These are phyloP conservation scores for Russula compacta DNA, from an alignment of 768 basidiomycete genomes.

Conservation along the genomic window DNA sequence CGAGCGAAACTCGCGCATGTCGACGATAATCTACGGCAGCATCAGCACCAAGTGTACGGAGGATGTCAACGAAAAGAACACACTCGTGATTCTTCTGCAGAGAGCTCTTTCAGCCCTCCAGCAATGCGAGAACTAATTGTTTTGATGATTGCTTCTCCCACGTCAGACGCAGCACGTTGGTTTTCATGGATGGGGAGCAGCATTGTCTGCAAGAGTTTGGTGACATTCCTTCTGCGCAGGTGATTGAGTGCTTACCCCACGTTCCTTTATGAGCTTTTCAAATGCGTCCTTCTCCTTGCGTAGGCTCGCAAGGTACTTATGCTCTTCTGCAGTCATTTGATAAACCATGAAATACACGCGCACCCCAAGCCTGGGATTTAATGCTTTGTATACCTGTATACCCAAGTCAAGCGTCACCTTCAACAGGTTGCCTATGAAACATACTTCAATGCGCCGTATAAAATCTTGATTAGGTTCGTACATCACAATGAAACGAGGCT, in stretches of 20 bases:
- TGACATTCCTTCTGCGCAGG: background rate
- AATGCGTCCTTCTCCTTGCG: conserved; percentile 92
- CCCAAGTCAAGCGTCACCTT: background rate
- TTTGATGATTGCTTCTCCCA: conserved; percentile 55
- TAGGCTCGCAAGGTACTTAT: conserved; percentile 84
- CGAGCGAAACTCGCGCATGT: conserved; percentile 95
- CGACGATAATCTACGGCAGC: conserved; percentile 71
- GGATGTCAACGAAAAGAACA: conserved; percentile 1
- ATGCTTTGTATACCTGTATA: conserved; percentile 72
- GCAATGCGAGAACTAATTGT: conserved; percentile 81
- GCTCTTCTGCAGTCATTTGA: conserved; percentile 86
- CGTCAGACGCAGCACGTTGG: conserved; percentile 30
- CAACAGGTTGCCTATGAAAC: conserved; percentile 12
- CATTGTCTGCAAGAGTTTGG: conserved; percentile 55
- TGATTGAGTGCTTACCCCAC: conserved; percentile 53
- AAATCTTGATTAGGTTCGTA: conserved; percentile 93
- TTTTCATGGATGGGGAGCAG: conserved; percentile 74
- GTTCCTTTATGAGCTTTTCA: conserved; percentile 84
- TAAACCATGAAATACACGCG: conserved; percentile 97
- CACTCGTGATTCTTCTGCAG: conserved; percentile 57
- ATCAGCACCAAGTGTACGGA: background rate
- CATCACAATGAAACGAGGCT: conserved; percentile 91
- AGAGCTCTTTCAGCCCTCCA: conserved; percentile 68
- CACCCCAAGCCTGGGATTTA: conserved; percentile 72
- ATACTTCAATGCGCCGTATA: conserved; percentile 81